Evolutionary conservation across 139 green algal genomes (phyloP), one percentile per base, ranked within the genome.

Genomic region (Volvox reticuliferus): DNA sequence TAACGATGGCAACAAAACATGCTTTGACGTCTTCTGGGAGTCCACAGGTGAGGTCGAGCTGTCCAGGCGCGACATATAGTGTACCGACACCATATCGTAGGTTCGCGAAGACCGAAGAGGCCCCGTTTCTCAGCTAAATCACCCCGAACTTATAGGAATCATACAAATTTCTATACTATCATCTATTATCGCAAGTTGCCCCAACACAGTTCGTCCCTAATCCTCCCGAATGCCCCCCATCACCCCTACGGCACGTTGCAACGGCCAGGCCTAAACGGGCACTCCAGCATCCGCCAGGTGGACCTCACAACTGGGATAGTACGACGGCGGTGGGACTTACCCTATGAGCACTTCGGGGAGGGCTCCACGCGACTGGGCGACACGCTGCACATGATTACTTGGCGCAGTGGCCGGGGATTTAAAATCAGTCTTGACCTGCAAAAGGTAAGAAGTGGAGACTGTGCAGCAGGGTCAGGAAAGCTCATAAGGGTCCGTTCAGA

Each of bases 301-400:
- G 92, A 97, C 0, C 5, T 98, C 18, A 76, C 90, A 1, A 97
- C 87, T 5, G 97, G 97, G 0, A 65, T 88, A 2, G 95, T 98
- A 18, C 62, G 55, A 55, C 28, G 5, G 1, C 62, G 55, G 36
- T 32, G 36, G 17, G 75, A 37, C 12, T 63, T 93, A 9, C 24
- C 20, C 0, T 6, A 26, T 1, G 22, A 89, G 32, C 94, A 95
- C 89, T 99, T 99, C 94, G 97, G 95, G 0, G 97, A 99, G 91
- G 97, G 97, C 24, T 37, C 97, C 2, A 93, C 95, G 2, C 93
- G 93, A 37, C 77, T 97, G 37, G 94, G 89, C 0, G 84, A 96
- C 86, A 93, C 84, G 63, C 79, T 99, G 35, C 97, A 97, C 78
- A 96, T 98, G 91, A 90, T 98, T 17, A 97, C 93, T 0, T 99